A percentile compares a stretch with the other conserved stretches of the same genome.
Conservation (phyloP, 1,284 basidiomycete genomes). For the Cerioporus squamosus region DNA sequence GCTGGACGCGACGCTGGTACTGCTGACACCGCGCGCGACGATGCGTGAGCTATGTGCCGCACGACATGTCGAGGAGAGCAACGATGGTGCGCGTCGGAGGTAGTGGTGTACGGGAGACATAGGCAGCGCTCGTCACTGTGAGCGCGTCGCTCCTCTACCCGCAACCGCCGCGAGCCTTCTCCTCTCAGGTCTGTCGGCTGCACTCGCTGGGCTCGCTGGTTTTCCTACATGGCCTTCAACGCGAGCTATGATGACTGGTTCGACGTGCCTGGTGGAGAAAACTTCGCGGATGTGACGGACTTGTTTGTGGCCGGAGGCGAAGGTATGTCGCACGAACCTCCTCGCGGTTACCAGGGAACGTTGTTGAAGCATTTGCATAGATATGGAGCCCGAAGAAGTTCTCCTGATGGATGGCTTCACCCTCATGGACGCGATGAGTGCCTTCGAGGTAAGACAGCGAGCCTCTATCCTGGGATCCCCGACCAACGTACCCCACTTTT, state of each 20-base stretch:
- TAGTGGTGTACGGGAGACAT: slow-evolving; percentile 21
- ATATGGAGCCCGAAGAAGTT: slow-evolving; percentile 66
- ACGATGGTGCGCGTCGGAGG: slow-evolving; percentile 9
- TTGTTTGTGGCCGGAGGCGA: slow-evolving; percentile 52
- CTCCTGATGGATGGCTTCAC: slow-evolving; percentile 75
- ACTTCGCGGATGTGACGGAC: slow-evolving; percentile 64
- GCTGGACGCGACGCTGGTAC: neutral
- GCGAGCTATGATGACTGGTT: slow-evolving; percentile 22
- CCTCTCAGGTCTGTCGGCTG: neutral
- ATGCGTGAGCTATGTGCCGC: neutral
- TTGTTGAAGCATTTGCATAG: slow-evolving; percentile 41
- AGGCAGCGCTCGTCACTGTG: too few relatives aligned
- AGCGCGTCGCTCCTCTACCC: neutral
- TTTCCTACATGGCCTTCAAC: neutral
- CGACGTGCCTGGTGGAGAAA: slow-evolving; percentile 54
- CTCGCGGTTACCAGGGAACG: neutral
- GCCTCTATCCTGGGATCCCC: slow-evolving; percentile 10
- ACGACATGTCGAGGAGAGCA: slow-evolving; percentile 5
- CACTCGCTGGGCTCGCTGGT: neutral
- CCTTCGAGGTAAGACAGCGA: slow-evolving; percentile 67
- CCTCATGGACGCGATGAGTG: slow-evolving; percentile 88
- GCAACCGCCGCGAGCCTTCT: too few relatives aligned
- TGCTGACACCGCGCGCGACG: neutral
- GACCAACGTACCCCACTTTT: too few relatives aligned
- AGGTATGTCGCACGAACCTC: slow-evolving; percentile 7